These are phyloP conservation scores for Helenozyma rhizophorensis DNA, from an alignment of 805 yeast species.

Conservation along the genomic window DNA sequence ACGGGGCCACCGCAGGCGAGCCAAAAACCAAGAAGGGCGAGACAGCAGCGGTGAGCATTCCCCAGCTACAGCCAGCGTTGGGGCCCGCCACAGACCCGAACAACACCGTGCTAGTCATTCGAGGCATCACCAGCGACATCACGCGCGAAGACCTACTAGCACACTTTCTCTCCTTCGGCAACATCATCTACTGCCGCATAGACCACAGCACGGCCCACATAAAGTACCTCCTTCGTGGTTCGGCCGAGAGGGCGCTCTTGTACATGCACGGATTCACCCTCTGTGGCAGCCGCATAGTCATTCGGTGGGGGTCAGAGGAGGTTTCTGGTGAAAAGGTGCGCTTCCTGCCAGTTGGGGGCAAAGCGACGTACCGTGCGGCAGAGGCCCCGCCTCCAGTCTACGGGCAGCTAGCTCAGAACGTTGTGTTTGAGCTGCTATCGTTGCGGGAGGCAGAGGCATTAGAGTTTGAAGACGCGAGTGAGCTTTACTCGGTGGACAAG, in stretches of 20 bases:
- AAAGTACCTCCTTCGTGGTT: conserved; percentile 25
- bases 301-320: conserved; percentile 30
- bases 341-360: conserved; percentile 7
- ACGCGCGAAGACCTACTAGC: conserved; percentile 59
- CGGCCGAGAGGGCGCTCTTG: conserved; percentile 37
- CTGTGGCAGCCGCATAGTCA: conserved; percentile 23
- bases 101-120: conserved; percentile 71
- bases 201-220: conserved; percentile 21
- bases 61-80: conserved; percentile 50
- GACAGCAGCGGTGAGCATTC: conserved; percentile 14
- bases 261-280: conserved; percentile 26
- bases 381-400: conserved; percentile 18
- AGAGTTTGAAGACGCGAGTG: conserved; percentile 14
- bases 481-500: conserved; percentile 12
- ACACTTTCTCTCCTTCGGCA: conserved; percentile 64
- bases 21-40: conserved; percentile 6
- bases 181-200: conserved; percentile 23
- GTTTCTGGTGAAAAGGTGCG: conserved; percentile 4
- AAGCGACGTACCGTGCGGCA: conserved; percentile 10
- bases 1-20: conserved; percentile 21
- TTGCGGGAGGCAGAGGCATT: conserved; percentile 9
- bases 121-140: conserved; percentile 57
- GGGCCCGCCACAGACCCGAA: conserved; percentile 73
- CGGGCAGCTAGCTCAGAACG: conserved; percentile 13
- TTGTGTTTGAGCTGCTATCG: conserved; percentile 18